phyloP scores from a whole-genome alignment of 2,329 filamentous ascomycete genomes.

The Diaporthe humulicola region DNA sequence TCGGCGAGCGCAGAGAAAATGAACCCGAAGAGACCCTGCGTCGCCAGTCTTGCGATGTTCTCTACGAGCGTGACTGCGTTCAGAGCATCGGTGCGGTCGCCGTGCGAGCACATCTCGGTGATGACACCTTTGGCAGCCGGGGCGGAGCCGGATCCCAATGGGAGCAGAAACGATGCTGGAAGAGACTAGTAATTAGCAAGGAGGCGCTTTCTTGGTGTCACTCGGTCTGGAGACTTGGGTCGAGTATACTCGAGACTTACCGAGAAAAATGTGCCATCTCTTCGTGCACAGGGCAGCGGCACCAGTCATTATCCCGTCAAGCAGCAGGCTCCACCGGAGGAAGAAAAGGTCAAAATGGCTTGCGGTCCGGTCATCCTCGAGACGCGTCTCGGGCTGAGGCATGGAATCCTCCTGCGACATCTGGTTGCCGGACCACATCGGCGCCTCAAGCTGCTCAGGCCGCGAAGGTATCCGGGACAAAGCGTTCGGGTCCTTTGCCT shows the following conservation, averaged over 20 bases:
- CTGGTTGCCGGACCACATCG: slow-evolving; percentile 49
- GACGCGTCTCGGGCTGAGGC: slow-evolving; percentile 52
- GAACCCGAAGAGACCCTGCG: slow-evolving; percentile 75
- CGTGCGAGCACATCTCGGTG: slow-evolving; percentile 75
- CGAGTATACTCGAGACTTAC: slow-evolving; percentile 49
- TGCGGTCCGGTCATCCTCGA: slow-evolving; percentile 56
- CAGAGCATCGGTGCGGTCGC: slow-evolving; percentile 74
- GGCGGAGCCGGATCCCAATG: slow-evolving; percentile 77
- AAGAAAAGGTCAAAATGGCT: slow-evolving; percentile 77
- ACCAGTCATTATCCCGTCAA: slow-evolving; percentile 75
- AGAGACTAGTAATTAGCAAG: not conserved
- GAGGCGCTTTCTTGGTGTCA: not conserved
- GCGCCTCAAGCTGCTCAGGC: slow-evolving; percentile 57
- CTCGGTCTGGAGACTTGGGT: rapidly evolving
- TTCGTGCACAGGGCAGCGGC: slow-evolving; percentile 72
- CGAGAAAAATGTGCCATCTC: slow-evolving; percentile 77
- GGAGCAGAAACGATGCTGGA: slow-evolving; percentile 71
- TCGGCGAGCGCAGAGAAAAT: slow-evolving; percentile 74
- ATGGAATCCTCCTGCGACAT: slow-evolving; percentile 57
- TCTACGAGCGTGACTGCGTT: slow-evolving; percentile 79
- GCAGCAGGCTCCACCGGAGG: slow-evolving; percentile 73
- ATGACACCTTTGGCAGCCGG: slow-evolving; percentile 81
- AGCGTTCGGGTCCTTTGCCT: not conserved
- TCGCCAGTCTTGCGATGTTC: slow-evolving; percentile 74
- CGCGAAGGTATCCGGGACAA: slow-evolving; percentile 50